These are phyloP conservation scores for Jasminum sambac DNA, from an alignment of 257 asterid genomes.

Conservation along the genomic window DNA sequence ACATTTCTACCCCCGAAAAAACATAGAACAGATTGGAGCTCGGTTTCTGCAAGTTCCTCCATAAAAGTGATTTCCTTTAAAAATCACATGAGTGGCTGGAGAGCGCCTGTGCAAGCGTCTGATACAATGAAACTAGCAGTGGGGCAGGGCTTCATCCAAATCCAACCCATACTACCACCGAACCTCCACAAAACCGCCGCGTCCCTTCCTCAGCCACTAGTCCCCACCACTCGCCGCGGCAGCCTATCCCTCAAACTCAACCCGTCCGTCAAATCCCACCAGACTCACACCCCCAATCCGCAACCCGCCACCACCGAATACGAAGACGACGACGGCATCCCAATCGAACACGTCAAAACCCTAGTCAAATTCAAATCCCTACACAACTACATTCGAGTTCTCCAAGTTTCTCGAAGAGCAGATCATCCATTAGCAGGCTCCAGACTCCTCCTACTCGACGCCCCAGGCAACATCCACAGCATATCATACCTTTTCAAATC, in stretches of 20 bases:
- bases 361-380: constrained; percentile 81
- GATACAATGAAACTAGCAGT: constrained; percentile 19
- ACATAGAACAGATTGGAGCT: too few relatives aligned
- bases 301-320: constrained; percentile 23
- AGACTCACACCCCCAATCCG: constrained; percentile 28
- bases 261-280: constrained; percentile 20
- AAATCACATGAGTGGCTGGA: neutral
- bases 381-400: constrained; percentile 76
- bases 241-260: constrained; percentile 20
- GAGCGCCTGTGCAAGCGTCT: neutral
- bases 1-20: too few relatives aligned
- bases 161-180: constrained; percentile 7
- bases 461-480: constrained; percentile 98
- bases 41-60: too few relatives aligned
- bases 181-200: neutral
- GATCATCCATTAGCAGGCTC: constrained; percentile 89
- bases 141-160: constrained; percentile 25
- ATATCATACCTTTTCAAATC: constrained; percentile 64
- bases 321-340: constrained; percentile 61
- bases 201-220: neutral
- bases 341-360: constrained; percentile 68
- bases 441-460: constrained; percentile 77
- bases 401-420: constrained; percentile 77
- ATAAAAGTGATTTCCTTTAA: neutral
- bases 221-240: neutral